Base-by-base conservation (phyloP, 768 basidiomycete species). In the Suillus occidentalis region DNA sequence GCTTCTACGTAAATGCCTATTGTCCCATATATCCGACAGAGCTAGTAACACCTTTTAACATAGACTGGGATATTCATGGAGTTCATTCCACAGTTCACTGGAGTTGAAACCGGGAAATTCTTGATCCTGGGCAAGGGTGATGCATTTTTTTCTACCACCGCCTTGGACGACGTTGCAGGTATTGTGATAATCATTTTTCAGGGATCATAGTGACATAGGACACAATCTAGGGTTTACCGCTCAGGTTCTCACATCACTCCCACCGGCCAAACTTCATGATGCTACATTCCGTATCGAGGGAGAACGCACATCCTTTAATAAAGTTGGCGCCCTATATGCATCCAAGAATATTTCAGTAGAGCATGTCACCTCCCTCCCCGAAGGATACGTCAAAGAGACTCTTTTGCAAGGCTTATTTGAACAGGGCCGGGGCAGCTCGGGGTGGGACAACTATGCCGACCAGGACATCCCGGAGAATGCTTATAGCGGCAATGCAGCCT, bases 241-340 rank as follows among this genome's bases (percentile, higher is more conserved):
- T 20, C 67, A 80, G 55, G 59, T 71, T 59, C 72, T 80, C 61
- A 79, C 78, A 12, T 70, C 73, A 1, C 63, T 78, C 3, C 72
- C 77, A 0, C 43, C 66, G 0, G 61, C 66, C 16, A 65, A 70
- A 31, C 71, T 78, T 14, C 70, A 72, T 14, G 64, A 80, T 60
- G 68, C 62, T 3, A 73, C 73, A 6, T 77, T 79, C 70, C 78
- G 78, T 22, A 71, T 80, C 40, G 66, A 80, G 63, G 80, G 79
- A n/a, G 74, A 79, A 34, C 74, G 76, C 4, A 66, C 42, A 6
- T 70, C 71, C 12, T 68, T 77, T 7, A 60, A 67, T 22, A 68
- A 73, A 0, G 63, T 77, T 22, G 78, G 70, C 13, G 63, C 70
- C 53, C 65, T 78, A 31, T 77, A 76, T 59, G 74, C 69, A 49